These are phyloP conservation scores for Monosporascus sp. DNA, from an alignment of 2,329 filamentous ascomycete species.

Conservation along the genomic window DNA sequence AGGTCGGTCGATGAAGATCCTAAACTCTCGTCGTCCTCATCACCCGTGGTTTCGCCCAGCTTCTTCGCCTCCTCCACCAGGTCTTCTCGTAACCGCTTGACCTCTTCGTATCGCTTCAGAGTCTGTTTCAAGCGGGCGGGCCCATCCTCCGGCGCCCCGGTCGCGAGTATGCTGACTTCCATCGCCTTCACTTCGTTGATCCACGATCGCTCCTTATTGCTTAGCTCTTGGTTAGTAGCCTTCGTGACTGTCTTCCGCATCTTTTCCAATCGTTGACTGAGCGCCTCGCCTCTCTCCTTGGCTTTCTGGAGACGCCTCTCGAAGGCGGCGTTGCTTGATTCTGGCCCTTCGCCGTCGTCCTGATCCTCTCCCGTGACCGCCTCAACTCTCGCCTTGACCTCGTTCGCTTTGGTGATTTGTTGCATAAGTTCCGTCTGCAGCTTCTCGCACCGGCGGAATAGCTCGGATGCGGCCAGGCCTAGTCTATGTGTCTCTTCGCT, in stretches of 20 bases:
- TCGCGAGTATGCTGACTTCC: conserved; percentile 36
- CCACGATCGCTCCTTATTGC: conserved; percentile 56
- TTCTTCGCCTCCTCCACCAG: conserved; percentile 47
- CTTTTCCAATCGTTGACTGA: conserved; percentile 47
- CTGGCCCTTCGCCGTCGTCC: conserved; percentile 43
- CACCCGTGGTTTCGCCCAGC: conserved; percentile 25
- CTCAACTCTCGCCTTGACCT: conserved; percentile 63
- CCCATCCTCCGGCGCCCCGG: conserved; percentile 24
- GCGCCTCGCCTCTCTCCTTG: conserved; percentile 43
- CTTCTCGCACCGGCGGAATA: conserved; percentile 66
- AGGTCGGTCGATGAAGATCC: conserved; percentile 35
- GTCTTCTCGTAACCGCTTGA: conserved; percentile 48
- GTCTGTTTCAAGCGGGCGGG: conserved; percentile 41
- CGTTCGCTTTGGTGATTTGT: conserved; percentile 61
- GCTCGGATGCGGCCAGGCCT: conserved; percentile 63
- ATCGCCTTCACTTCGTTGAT: conserved; percentile 35
- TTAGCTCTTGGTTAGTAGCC: conserved; percentile 46
- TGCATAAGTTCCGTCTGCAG: conserved; percentile 62
- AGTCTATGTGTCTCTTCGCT: conserved; percentile 64
- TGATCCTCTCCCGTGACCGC: conserved; percentile 56
- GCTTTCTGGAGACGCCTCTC: conserved; percentile 45
- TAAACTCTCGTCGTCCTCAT: conserved; percentile 20
- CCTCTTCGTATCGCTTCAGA: conserved; percentile 53
- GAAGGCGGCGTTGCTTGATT: conserved; percentile 51
- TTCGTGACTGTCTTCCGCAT: conserved; percentile 37